Percentiles rank a stretch among this genome's conserved stretches.
Conservation (phyloP, 1,139 yeast genomes). For the Blastobotrys niveus region DNA sequence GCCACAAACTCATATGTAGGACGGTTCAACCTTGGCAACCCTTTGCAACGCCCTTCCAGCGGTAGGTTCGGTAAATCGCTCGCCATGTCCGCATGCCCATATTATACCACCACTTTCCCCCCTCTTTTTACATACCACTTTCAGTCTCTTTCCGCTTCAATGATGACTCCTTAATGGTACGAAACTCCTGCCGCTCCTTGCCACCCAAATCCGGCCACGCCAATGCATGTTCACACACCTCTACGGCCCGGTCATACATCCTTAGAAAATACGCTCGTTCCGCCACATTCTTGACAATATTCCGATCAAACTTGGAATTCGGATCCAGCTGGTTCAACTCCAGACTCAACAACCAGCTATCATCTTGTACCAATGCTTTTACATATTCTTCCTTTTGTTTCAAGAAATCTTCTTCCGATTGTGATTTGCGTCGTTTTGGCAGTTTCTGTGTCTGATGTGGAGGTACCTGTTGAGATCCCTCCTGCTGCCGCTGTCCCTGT, state of each 20-base stretch:
- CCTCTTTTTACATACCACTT: too few relatives aligned
- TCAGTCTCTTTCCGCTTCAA: neutral
- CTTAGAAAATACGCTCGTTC: constrained; percentile 33
- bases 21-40: too few relatives aligned
- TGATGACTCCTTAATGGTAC: too few relatives aligned
- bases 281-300: constrained; percentile 31
- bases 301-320: constrained; percentile 27
- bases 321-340: constrained; percentile 18
- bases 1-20: too few relatives aligned
- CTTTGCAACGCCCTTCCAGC: too few relatives aligned
- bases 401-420: constrained; percentile 31
- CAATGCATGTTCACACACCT: constrained; percentile 24
- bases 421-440: constrained; percentile 30
- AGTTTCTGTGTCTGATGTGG: too few relatives aligned
- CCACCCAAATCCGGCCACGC: constrained; percentile 17
- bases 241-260: constrained; percentile 27
- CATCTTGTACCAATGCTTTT: constrained; percentile 29
- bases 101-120: too few relatives aligned
- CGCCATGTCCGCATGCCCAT: too few relatives aligned
- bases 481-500: too few relatives aligned
- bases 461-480: too few relatives aligned
- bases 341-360: constrained; percentile 21
- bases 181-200: constrained; percentile 8
- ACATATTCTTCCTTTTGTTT: constrained; percentile 27
- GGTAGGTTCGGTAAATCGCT: too few relatives aligned